Evolutionary conservation across 108 stramenopile species (phyloP), one percentile per base, ranked within the genome.

Genomic region (Cyclostephanos tholiformis): DNA sequence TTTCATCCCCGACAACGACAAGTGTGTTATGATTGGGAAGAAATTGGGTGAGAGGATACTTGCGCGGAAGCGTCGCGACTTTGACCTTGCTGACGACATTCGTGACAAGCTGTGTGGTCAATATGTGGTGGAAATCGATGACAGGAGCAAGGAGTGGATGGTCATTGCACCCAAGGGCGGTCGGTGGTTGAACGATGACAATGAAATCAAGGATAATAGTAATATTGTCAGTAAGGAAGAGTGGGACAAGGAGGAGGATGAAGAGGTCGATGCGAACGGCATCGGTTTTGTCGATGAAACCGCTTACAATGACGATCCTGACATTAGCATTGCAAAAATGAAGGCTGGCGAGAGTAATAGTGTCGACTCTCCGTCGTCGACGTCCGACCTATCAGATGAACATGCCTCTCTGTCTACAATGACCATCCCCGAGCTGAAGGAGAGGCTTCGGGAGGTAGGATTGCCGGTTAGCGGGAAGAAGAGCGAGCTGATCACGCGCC

Each of bases 401-500:
- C 41, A 8, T 17, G 73, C 44, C 44, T 46, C 70, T 52, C 51
- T 75, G 27, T 36, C 32, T n/a, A 30, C 69, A 16, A 17, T 89
- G 65, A 88, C 84, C 17, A 82, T 91, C 9, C 70, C 75, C 19
- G 63, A 77, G 48, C 69, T 91, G 25, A 91, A 91, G 48, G 88
- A 87, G 49, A 82, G 79, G 46, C 66, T 91, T 29, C 69, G 80
- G 11, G 76, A 78, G 17, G 77, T 71, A 29, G 87, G 87, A 16
- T 59, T 89, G 20, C 84, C 83, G 11, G 87, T 91, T 0, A 74
- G 85, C 61, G 88, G 91, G 9, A 86, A 72, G 16, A 91, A 91
- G 56, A 52, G 79, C 10, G 88, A 91, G 39, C 75, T 91, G 49
- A 82, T 91, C 55, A 84, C 84, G 16, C 79, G 90, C 38, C 63